Conservation (phyloP, 1,284 basidiomycete species). For the Erythrobasidium hasegawianum region DNA sequence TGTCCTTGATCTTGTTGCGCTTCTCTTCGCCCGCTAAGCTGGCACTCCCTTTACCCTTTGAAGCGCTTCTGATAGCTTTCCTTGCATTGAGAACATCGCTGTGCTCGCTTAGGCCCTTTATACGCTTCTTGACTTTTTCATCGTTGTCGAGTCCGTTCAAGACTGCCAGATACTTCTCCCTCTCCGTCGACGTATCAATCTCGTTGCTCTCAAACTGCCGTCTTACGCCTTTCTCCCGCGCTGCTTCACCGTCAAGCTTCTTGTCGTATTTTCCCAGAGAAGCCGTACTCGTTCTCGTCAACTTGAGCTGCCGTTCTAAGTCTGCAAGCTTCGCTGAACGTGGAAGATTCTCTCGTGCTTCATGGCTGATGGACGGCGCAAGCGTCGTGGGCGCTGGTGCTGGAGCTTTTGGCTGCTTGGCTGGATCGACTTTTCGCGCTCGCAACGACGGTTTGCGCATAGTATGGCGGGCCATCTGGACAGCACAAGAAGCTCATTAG, state of each 20-base stretch:
- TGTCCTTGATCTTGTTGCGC: background rate
- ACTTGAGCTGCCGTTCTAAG: constrained; percentile 29
- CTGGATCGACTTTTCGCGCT: background rate
- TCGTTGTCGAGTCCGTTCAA: constrained; percentile 18
- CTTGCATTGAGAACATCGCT: constrained; percentile 24
- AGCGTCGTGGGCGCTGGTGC: background rate
- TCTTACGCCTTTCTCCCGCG: constrained; percentile 18
- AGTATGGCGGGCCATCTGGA: constrained; percentile 1
- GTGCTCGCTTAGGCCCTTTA: constrained; percentile 10
- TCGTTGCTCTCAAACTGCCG: constrained; percentile 31
- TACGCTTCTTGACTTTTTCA: constrained; percentile 13
- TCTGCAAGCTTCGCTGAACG: constrained; percentile 29
- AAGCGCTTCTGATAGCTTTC: constrained; percentile 24
- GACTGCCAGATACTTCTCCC: constrained; percentile 11
- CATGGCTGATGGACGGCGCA: constrained; percentile 17
- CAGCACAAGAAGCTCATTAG: background rate
- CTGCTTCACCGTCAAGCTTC: constrained; percentile 16
- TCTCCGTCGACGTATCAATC: constrained; percentile 23
- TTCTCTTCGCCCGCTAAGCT: constrained; percentile 26
- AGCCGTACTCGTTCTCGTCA: constrained; percentile 32
- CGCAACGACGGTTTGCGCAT: background rate
- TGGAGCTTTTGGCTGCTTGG: constrained; percentile 6
- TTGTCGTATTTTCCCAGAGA: constrained; percentile 37
- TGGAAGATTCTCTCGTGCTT: constrained; percentile 21
- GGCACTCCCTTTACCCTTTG: constrained; percentile 28